Base-by-base conservation (phyloP, 2,329 filamentous ascomycete species). In the Neofusicoccum sp. region DNA sequence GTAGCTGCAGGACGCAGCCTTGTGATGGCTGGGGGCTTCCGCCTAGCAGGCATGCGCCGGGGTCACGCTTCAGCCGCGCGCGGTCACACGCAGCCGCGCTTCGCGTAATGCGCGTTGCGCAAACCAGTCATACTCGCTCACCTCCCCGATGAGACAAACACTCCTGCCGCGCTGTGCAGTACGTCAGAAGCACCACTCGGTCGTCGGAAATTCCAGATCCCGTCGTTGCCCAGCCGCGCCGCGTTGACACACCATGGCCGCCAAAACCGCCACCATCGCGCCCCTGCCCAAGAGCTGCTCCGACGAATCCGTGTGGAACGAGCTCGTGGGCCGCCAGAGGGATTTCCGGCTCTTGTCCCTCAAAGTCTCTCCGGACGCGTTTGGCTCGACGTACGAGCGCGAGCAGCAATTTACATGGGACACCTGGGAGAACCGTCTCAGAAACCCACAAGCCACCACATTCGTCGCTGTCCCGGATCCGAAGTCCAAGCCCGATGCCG, bases 381-480 rank as follows among this genome's bases (percentile, higher is more conserved):
- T 66, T 56, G 64, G 62, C 3, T 68, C 67, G 26, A 65, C 61
- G 8, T 64, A 65, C 53, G 47, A 45, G n/a, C 48, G 33, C n/a
- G 58, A 75, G 71, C 68, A 47, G 60, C 66, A 71, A 24, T 41
- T 56, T 47, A 24, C 51, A 24, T 56, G 38, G 49, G 59, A 61
- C 26, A 31, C 63, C 14, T 68, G 65, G 67, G 64, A 66, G 48
- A 63, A 60, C 12, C 61, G 65, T 9, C 62, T 67, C 20, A 61
- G 51, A 16, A 66, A 66, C 31, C 62, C 65, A 4, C 31, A 56
- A 7, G 65, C 65, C 7, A 63, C 54, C 38, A 65, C 65, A 2
- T 63, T 66, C 26, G 56, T 64, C 33, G 65, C 63, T 1, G 16
- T 62, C 4, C 26, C 43, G 14, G 28, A n/a, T 33, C 14, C 34